Percentiles rank a stretch among this genome's conserved stretches.
phyloP scores from a whole-genome alignment of 1,284 basidiomycete genomes.

The Cystobasidiaceae sp. region DNA sequence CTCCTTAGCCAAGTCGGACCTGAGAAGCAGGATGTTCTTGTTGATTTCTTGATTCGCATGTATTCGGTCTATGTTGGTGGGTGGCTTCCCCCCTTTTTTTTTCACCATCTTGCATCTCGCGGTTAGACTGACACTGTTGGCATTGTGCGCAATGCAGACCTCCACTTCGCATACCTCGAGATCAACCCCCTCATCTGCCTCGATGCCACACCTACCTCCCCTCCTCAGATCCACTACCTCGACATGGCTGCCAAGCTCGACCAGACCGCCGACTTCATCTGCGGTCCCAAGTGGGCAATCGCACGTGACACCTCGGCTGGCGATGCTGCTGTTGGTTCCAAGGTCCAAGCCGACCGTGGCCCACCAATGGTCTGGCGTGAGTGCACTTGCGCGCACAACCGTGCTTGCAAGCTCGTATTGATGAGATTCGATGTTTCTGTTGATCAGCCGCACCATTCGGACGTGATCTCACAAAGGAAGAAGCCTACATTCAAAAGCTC shows the following conservation, averaged over 20 bases:
- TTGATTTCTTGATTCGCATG: constrained; percentile 89
- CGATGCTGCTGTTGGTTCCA: constrained; percentile 47
- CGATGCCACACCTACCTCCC: constrained; percentile 67
- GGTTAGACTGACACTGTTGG: neutral
- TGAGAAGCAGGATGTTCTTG: constrained; percentile 76
- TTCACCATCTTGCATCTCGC: no score
- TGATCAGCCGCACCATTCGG: constrained; percentile 82
- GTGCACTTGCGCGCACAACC: no score
- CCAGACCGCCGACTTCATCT: constrained; percentile 94
- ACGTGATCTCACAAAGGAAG: constrained; percentile 95
- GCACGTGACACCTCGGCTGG: constrained; percentile 83
- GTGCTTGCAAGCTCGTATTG: no score
- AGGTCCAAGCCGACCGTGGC: constrained; percentile 80
- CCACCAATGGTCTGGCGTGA: constrained; percentile 71
- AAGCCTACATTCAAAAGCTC: constrained; percentile 98
- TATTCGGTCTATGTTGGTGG: constrained; percentile 92
- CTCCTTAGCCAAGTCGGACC: constrained; percentile 72
- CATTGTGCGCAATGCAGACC: constrained; percentile 29
- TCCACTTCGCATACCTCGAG: constrained; percentile 84
- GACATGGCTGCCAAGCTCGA: constrained; percentile 99
- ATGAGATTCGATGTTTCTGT: no score
- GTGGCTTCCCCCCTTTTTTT: neutral
- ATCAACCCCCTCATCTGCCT: constrained; percentile 98
- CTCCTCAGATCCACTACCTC: constrained; percentile 85
- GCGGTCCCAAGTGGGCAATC: constrained; percentile 97